phyloP scores from a whole-genome alignment of 2,329 filamentous ascomycete species.

The Macrophomina tecta region DNA sequence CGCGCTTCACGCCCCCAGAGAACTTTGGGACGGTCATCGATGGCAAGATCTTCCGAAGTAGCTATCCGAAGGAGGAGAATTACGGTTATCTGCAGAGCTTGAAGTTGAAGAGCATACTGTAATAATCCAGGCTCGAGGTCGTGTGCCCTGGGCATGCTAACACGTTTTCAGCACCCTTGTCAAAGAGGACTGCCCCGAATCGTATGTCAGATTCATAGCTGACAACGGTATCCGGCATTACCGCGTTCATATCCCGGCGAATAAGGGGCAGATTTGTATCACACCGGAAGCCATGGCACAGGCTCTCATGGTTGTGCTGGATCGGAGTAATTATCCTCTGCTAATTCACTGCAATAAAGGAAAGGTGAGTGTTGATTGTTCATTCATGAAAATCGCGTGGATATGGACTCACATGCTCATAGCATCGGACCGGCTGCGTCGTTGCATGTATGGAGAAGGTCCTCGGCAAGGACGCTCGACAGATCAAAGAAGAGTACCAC shows the following conservation, averaged over 20 bases:
- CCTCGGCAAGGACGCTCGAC: conserved; percentile 67
- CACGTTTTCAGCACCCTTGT: conserved; percentile 55
- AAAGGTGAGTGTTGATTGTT: conserved; percentile 57
- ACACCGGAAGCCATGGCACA: conserved; percentile 63
- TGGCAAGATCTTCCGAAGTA: conserved; percentile 78
- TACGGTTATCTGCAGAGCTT: conserved; percentile 72
- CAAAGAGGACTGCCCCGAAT: conserved; percentile 53
- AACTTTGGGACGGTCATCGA: conserved; percentile 81
- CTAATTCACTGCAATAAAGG: conserved; percentile 94
- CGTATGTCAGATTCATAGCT: conserved; percentile 66
- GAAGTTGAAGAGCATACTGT: conserved; percentile 80
- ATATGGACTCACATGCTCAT: conserved; percentile 9
- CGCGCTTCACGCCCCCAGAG: conserved; percentile 56
- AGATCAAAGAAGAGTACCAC: conserved; percentile 75
- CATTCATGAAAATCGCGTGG: background rate
- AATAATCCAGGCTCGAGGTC: conserved; percentile 40
- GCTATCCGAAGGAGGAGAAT: conserved; percentile 75
- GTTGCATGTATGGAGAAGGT: conserved; percentile 78
- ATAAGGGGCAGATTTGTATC: conserved; percentile 69
- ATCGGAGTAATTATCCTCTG: conserved; percentile 77
- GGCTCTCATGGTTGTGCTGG: conserved; percentile 74
- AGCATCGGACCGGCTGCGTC: conserved; percentile 92
- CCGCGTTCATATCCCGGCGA: conserved; percentile 81
- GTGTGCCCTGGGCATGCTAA: conserved; percentile 32
- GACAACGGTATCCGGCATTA: conserved; percentile 73